Percentiles rank a stretch among this genome's conserved stretches.
Conservation (phyloP, 495 filamentous ascomycete species). For the Penicillium crystallinum region DNA sequence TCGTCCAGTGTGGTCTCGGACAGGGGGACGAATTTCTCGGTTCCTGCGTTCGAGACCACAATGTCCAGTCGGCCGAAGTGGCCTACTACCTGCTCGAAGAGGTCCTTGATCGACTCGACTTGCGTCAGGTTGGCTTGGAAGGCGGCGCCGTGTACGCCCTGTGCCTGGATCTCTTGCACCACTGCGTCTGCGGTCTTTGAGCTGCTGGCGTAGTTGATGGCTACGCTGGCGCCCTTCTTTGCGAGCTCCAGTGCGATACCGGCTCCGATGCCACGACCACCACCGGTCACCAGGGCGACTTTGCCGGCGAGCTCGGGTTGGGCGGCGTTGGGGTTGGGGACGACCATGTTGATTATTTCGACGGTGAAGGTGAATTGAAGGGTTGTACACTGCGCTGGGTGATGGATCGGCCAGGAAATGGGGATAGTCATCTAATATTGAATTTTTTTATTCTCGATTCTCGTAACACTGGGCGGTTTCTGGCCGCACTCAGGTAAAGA, state of each 20-base stretch:
- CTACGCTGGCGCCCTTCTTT: conserved; percentile 62
- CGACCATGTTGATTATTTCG: conserved; percentile 16
- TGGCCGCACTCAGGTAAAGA: background rate
- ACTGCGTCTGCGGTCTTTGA: conserved; percentile 58
- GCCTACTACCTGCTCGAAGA: conserved; percentile 60
- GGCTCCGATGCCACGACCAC: conserved; percentile 66
- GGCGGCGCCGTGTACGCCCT: conserved; percentile 57
- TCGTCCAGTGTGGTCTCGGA: conserved; percentile 69
- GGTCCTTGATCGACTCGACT: conserved; percentile 54
- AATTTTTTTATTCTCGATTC: background rate
- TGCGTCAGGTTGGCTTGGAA: conserved; percentile 74
- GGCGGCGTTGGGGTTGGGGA: conserved; percentile 9
- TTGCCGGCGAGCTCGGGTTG: conserved; percentile 51
- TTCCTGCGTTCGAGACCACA: conserved; percentile 59
- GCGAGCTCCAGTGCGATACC: conserved; percentile 74
- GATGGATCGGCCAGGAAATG: background rate
- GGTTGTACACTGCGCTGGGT: background rate
- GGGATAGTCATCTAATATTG: background rate
- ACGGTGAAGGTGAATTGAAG: background rate
- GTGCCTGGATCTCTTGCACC: conserved; percentile 53
- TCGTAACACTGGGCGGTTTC: background rate
- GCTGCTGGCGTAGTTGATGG: conserved; percentile 72
- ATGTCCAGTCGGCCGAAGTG: conserved; percentile 70
- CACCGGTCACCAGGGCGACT: conserved; percentile 70
- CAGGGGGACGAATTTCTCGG: conserved; percentile 40